These are phyloP conservation scores for Endogone sp. DNA, from an alignment of 192 early-diverging fungal species.

Conservation along the genomic window DNA sequence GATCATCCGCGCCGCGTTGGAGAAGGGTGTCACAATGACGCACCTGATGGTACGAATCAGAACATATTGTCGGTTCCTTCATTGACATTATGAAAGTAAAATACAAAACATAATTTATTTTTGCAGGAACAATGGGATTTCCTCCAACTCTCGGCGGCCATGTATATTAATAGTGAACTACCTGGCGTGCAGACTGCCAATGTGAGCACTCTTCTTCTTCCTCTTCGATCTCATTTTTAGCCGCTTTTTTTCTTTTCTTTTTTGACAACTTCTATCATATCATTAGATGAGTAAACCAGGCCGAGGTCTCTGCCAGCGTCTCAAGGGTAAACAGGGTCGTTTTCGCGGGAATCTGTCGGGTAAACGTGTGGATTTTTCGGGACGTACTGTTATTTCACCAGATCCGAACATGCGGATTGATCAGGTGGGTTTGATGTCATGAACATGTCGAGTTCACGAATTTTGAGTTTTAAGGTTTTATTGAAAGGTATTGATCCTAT, in stretches of 20 bases:
- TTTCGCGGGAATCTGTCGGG: slow-evolving; percentile 98
- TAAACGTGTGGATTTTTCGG: slow-evolving; percentile 99
- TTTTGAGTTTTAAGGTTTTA: too few relatives aligned
- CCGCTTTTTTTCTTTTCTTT: too few relatives aligned
- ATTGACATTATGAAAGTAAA: too few relatives aligned
- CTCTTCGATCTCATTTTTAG: too few relatives aligned
- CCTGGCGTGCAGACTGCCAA: slow-evolving; percentile 76
- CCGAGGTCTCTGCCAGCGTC: slow-evolving; percentile 88
- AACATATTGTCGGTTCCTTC: too few relatives aligned
- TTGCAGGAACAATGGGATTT: slow-evolving; percentile 95
- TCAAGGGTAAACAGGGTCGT: slow-evolving; percentile 99
- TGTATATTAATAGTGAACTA: slow-evolving; percentile 96
- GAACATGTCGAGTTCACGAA: too few relatives aligned
- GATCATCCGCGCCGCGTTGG: slow-evolving; percentile 61
- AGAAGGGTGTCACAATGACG: slow-evolving; percentile 58
- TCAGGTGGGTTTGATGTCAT: slow-evolving; percentile 49
- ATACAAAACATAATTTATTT: not conserved
- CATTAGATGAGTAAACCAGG: slow-evolving; percentile 53
- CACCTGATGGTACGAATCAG: slow-evolving; percentile 54
- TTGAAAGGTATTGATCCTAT: slow-evolving; percentile 12
- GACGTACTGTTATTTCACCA: slow-evolving; percentile 97
- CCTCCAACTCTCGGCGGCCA: slow-evolving; percentile 85
- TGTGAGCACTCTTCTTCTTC: slow-evolving; percentile 1
- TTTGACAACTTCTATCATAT: not conserved
- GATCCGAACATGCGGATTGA: slow-evolving; percentile 99